Evolutionary conservation across 495 filamentous ascomycete species (phyloP).

Genomic region (Lasiosphaeria ovina): DNA sequence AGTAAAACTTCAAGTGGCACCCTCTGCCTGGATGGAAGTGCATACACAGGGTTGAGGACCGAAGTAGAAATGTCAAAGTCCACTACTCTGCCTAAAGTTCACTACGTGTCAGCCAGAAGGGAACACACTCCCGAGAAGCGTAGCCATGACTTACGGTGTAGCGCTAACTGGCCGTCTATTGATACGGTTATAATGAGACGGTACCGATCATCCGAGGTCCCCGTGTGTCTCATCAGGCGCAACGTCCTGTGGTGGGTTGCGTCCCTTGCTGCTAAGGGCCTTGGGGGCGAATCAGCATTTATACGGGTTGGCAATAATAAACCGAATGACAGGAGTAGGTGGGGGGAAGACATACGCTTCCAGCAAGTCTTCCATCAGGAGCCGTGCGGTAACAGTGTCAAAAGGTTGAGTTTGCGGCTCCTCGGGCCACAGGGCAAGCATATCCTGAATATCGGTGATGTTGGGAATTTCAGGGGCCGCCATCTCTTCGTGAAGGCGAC

Average conservation of each 20-base stretch:
- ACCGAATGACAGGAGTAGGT: background rate
- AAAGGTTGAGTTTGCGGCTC: background rate
- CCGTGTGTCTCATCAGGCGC: constrained; percentile 1
- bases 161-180: background rate
- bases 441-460: constrained; percentile 1
- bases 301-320: background rate
- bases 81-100: background rate
- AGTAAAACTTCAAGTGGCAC: constrained; percentile 5
- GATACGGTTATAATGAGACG: constrained; percentile 7
- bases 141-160: background rate
- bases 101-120: background rate
- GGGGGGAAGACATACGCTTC: background rate
- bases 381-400: background rate
- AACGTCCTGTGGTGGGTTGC: background rate
- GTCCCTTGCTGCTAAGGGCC: background rate
- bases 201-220: background rate
- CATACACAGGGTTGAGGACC: constrained; percentile 7
- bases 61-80: constrained; percentile 9
- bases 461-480: background rate
- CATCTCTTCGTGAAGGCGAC: constrained; percentile 1
- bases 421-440: background rate
- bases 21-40: background rate
- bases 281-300: constrained; percentile 1
- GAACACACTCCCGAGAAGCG: background rate
- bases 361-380: background rate